These are phyloP conservation scores for Xylariales sp. DNA, from an alignment of 2,329 filamentous ascomycete genomes.

Conservation along the genomic window DNA sequence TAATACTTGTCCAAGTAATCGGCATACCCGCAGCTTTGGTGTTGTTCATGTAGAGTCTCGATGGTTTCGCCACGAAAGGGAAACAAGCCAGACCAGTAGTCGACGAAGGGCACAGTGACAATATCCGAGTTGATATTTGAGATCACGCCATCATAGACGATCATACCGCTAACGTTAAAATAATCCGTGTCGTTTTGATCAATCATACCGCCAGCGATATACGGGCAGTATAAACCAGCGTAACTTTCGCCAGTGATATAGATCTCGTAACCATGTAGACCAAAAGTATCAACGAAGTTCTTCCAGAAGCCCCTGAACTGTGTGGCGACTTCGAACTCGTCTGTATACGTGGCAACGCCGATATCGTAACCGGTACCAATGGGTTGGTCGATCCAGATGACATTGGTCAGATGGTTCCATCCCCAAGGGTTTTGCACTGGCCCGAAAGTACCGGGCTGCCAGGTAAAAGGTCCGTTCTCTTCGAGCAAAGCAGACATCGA, in stretches of 20 bases:
- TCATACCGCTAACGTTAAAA: slow-evolving; percentile 1
- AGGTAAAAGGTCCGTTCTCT: no score
- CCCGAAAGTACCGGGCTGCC: not conserved
- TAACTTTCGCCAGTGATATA: slow-evolving; percentile 2
- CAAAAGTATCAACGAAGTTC: slow-evolving; percentile 3
- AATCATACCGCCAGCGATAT: not conserved
- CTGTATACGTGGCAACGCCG: not conserved
- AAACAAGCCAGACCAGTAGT: not conserved
- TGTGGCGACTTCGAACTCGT: not conserved
- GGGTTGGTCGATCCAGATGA: slow-evolving; percentile 4
- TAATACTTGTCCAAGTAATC: slow-evolving; percentile 1
- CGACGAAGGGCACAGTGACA: not conserved
- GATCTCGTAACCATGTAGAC: not conserved
- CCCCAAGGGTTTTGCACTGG: not conserved
- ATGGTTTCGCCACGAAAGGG: not conserved
- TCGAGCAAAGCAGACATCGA: no score
- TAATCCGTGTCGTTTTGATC: slow-evolving; percentile 3
- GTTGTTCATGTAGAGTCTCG: not conserved
- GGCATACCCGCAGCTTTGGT: not conserved
- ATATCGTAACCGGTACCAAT: not conserved
- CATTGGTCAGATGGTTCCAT: slow-evolving; percentile 1
- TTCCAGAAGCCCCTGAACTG: slow-evolving; percentile 4
- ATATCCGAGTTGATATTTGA: slow-evolving; percentile 50
- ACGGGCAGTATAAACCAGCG: not conserved
- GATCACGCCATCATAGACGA: no score